Percentiles rank a stretch among this genome's conserved stretches.
Conservation (phyloP, 2,329 filamentous ascomycete genomes). For the Arachnomyces sp. region DNA sequence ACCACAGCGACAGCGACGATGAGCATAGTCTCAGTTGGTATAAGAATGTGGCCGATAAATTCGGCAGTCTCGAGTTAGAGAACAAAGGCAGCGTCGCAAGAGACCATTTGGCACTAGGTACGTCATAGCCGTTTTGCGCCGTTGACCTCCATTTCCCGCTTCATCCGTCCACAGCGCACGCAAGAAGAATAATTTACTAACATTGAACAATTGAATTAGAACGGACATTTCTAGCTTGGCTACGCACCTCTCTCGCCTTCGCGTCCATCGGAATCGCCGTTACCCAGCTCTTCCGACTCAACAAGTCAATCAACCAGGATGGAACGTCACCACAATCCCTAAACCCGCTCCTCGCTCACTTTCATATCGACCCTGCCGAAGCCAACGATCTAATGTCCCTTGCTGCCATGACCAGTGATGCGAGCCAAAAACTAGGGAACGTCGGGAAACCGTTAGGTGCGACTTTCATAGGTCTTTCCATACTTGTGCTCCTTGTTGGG, state of each 20-base stretch:
- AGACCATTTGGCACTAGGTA: constrained; percentile 57
- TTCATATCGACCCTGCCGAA: constrained; percentile 11
- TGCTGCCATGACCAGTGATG: constrained; percentile 16
- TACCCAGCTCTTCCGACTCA: constrained; percentile 58
- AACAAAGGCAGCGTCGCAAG: constrained; percentile 59
- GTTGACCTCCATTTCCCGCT: not conserved
- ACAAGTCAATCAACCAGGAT: constrained; percentile 38
- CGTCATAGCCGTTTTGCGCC: constrained; percentile 12
- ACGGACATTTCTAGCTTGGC: constrained; percentile 61
- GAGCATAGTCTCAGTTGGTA: constrained; percentile 31
- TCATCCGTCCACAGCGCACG: constrained; percentile 4
- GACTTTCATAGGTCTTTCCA: constrained; percentile 54
- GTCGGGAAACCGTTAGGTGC: constrained; percentile 56
- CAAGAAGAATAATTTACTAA: not conserved
- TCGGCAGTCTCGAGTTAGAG: constrained; percentile 54
- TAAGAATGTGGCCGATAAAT: constrained; percentile 46
- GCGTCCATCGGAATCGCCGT: constrained; percentile 58
- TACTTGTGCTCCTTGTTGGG: constrained; percentile 52
- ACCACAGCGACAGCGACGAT: constrained; percentile 11
- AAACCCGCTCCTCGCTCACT: constrained; percentile 14
- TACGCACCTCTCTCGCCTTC: constrained; percentile 57
- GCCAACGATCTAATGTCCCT: constrained; percentile 1
- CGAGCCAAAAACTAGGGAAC: constrained; percentile 34
- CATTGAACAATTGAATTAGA: constrained; percentile 28
- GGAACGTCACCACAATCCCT: constrained; percentile 9